These are phyloP conservation scores for Trametes maxima DNA, from an alignment of 768 basidiomycete genomes.

Conservation along the genomic window DNA sequence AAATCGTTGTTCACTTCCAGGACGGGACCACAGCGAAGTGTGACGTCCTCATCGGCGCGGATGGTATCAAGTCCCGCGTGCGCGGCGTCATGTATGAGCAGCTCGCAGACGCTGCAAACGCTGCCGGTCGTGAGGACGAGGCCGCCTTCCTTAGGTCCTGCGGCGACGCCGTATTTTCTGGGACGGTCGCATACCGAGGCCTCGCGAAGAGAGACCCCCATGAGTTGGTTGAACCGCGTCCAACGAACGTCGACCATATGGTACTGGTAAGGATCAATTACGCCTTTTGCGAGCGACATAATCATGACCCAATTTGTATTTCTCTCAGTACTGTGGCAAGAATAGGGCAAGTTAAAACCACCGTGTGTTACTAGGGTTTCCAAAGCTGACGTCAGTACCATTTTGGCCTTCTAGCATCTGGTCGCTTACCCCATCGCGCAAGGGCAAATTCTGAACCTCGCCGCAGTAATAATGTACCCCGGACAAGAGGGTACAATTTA, in stretches of 20 bases:
- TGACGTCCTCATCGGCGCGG: conserved; percentile 33
- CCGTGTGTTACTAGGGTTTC: not conserved
- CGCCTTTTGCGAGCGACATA: not conserved
- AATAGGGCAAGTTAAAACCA: not conserved
- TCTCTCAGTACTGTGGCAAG: conserved; percentile 16
- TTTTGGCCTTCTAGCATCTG: not conserved
- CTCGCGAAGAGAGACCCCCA: not conserved
- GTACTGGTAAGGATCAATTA: not conserved
- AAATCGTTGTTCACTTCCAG: conserved; percentile 26
- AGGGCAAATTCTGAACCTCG: conserved; percentile 14
- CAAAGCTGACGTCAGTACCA: not conserved
- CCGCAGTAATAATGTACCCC: not conserved
- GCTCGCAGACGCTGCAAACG: conserved; percentile 4
- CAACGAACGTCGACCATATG: not conserved
- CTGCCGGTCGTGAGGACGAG: not conserved
- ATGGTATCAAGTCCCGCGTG: conserved; percentile 29
- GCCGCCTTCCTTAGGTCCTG: not conserved
- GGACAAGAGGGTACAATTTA: not conserved
- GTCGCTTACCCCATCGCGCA: conserved; percentile 18
- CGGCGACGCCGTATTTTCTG: not conserved
- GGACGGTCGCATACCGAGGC: conserved; percentile 4
- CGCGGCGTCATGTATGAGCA: conserved; percentile 11
- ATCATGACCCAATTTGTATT: not conserved
- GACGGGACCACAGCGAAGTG: conserved; percentile 29
- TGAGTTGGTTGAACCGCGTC: not conserved